These are phyloP conservation scores for Bothia castanella DNA, from an alignment of 1,284 basidiomycete species.

Conservation along the genomic window DNA sequence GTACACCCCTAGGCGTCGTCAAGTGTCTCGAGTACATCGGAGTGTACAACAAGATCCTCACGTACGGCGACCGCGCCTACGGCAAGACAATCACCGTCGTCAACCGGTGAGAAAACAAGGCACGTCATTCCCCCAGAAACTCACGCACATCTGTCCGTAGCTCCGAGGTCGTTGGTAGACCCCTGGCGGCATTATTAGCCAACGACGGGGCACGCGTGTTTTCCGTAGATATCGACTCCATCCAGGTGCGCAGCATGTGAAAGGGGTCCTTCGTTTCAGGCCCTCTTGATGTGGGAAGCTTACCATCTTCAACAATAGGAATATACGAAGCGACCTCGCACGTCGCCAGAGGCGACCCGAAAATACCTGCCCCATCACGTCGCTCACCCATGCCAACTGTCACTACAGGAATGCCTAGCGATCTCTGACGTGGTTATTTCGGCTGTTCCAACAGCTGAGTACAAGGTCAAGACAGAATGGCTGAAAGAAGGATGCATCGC, in stretches of 20 bases:
- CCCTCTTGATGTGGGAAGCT: neutral
- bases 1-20: conserved; percentile 94
- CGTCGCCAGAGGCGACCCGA: conserved; percentile 38
- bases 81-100: conserved; percentile 93
- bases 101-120: conserved; percentile 63
- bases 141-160: conserved; percentile 38
- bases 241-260: conserved; percentile 54
- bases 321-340: conserved; percentile 83
- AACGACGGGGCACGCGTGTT: conserved; percentile 96
- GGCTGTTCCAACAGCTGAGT: conserved; percentile 82
- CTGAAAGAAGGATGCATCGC: conserved; percentile 93
- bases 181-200: conserved; percentile 87
- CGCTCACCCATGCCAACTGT: conserved; percentile 62
- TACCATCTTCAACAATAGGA: conserved; percentile 43
- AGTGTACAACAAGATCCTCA: conserved; percentile 88
- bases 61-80: conserved; percentile 93
- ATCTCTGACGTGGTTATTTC: conserved; percentile 89
- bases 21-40: conserved; percentile 90
- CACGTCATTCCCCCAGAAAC: neutral
- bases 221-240: conserved; percentile 91
- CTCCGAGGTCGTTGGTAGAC: conserved; percentile 95
- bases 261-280: neutral
- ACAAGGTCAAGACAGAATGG: conserved; percentile 87
- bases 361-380: conserved; percentile 83
- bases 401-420: conserved; percentile 74